Percentiles rank a stretch among this genome's conserved stretches.
phyloP scores from a whole-genome alignment of 441 rosid species.

The Oxalis stricta region DNA sequence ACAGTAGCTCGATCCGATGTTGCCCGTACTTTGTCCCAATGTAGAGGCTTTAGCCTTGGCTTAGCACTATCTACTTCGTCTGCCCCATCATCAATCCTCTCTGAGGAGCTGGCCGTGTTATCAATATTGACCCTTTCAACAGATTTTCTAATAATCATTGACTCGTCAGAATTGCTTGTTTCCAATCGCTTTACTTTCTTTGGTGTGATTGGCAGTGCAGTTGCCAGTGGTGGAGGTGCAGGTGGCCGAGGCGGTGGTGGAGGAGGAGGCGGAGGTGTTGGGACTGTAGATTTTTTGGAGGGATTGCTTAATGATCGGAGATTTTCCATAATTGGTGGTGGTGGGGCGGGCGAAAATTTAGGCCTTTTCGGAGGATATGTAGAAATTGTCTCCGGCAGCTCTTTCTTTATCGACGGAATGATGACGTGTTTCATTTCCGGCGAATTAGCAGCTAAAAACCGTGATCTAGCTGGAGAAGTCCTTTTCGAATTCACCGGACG shows the following conservation, averaged over 20 bases:
- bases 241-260: constrained; percentile 45
- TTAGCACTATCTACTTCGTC: constrained; percentile 60
- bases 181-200: constrained; percentile 23
- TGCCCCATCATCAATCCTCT: constrained; percentile 36
- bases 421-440: constrained; percentile 93
- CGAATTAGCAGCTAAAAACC: constrained; percentile 34
- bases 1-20: constrained; percentile 95
- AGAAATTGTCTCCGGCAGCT: constrained; percentile 11
- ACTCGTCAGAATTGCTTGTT: constrained; percentile 14
- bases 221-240: constrained; percentile 17
- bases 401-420: constrained; percentile 60
- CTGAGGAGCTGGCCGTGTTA: constrained; percentile 27
- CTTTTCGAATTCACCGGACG: constrained; percentile 48
- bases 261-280: constrained; percentile 39
- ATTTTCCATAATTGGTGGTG: constrained; percentile 64
- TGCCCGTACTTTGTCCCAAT: constrained; percentile 98
- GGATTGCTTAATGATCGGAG: constrained; percentile 47
- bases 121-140: constrained; percentile 21
- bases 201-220: constrained; percentile 11
- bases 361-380: constrained; percentile 37
- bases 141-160: constrained; percentile 18
- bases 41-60: constrained; percentile 80
- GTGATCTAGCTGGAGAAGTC: constrained; percentile 70
- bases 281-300: constrained; percentile 17
- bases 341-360: constrained; percentile 66